A percentile compares a stretch with the other conserved stretches of the same genome.
phyloP scores from a whole-genome alignment of 163 green algal genomes.

The Prototheca wickerhamii region DNA sequence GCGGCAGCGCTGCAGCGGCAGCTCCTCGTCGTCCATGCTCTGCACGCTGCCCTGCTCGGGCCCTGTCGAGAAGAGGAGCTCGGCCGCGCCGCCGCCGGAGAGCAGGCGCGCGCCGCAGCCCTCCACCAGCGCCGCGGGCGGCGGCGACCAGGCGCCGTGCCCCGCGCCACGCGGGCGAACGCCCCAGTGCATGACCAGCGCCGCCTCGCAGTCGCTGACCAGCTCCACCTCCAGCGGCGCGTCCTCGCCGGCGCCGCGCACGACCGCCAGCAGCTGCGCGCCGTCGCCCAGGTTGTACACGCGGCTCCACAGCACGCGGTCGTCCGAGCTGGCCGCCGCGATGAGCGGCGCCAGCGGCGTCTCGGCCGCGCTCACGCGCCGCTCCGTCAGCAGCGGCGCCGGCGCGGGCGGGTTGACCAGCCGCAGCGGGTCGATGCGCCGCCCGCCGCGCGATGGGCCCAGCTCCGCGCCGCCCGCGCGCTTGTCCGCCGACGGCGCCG shows the following conservation, averaged over 20 bases:
- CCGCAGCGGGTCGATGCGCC: slow-evolving; percentile 53
- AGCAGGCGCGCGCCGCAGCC: slow-evolving; percentile 23
- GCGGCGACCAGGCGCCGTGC: slow-evolving; percentile 48
- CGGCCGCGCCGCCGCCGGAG: slow-evolving; percentile 35
- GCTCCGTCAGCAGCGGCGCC: slow-evolving; percentile 36
- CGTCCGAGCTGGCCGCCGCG: slow-evolving; percentile 42
- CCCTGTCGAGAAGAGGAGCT: slow-evolving; percentile 43
- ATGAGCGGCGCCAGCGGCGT: slow-evolving; percentile 65
- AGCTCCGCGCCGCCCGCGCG: slow-evolving; percentile 23
- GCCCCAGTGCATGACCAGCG: slow-evolving; percentile 82
- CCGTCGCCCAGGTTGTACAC: slow-evolving; percentile 55
- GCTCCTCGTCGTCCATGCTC: slow-evolving; percentile 32
- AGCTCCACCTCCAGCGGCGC: slow-evolving; percentile 27
- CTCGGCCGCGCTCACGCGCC: slow-evolving; percentile 23
- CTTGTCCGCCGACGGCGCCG: slow-evolving; percentile 15
- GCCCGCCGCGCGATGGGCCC: slow-evolving; percentile 37
- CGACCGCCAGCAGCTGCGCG: slow-evolving; percentile 59
- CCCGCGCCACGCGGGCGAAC: slow-evolving; percentile 31
- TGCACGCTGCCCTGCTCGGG: slow-evolving; percentile 8
- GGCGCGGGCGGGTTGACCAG: slow-evolving; percentile 54
- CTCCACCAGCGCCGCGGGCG: slow-evolving; percentile 33
- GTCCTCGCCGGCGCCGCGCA: slow-evolving; percentile 37
- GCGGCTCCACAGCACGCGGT: slow-evolving; percentile 31
- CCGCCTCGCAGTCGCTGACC: slow-evolving; percentile 53
- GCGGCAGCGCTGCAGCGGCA: slow-evolving; percentile 55